These are phyloP conservation scores for Kodamaea ohmeri DNA, from an alignment of 1,139 yeast species.

Conservation along the genomic window DNA sequence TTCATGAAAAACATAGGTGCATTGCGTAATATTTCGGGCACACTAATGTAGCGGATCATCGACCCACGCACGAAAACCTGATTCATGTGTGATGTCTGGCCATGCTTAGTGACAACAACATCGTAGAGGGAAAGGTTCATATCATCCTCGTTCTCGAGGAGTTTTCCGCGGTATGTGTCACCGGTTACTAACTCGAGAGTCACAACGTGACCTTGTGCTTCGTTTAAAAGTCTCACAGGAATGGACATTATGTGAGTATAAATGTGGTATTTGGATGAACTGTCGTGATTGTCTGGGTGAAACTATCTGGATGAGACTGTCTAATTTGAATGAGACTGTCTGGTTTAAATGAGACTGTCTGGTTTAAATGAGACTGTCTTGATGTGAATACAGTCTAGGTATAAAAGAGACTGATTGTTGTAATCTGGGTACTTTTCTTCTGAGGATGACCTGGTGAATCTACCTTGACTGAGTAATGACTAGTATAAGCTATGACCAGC, in stretches of 20 bases:
- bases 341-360: too few species aligned
- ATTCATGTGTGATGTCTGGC: slow-evolving; percentile 72
- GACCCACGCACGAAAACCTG: slow-evolving; percentile 92
- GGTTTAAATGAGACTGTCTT: too few species aligned
- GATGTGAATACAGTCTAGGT: too few species aligned
- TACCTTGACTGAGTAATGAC: too few species aligned
- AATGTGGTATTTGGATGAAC: too few species aligned
- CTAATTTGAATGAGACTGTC: too few species aligned
- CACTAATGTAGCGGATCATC: slow-evolving; percentile 75
- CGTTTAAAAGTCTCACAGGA: slow-evolving; percentile 84
- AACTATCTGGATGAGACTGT: too few species aligned
- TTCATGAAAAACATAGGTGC: slow-evolving; percentile 80
- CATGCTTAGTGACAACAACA: slow-evolving; percentile 79
- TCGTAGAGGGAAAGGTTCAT: slow-evolving; percentile 90
- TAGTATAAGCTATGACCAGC: too few species aligned
- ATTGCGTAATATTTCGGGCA: slow-evolving; percentile 83
- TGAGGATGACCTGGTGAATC: too few species aligned
- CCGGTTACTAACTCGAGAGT: slow-evolving; percentile 85
- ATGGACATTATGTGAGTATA: slow-evolving; percentile 53
- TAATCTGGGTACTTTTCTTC: too few species aligned
- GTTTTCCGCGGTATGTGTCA: slow-evolving; percentile 81
- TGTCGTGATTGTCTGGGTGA: too few species aligned
- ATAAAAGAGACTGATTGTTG: too few species aligned
- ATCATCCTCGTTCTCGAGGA: slow-evolving; percentile 82
- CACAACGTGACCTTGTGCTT: slow-evolving; percentile 85